Base-by-base conservation (phyloP, 2,329 filamentous ascomycete species). In the Cladophialophora immunda region DNA sequence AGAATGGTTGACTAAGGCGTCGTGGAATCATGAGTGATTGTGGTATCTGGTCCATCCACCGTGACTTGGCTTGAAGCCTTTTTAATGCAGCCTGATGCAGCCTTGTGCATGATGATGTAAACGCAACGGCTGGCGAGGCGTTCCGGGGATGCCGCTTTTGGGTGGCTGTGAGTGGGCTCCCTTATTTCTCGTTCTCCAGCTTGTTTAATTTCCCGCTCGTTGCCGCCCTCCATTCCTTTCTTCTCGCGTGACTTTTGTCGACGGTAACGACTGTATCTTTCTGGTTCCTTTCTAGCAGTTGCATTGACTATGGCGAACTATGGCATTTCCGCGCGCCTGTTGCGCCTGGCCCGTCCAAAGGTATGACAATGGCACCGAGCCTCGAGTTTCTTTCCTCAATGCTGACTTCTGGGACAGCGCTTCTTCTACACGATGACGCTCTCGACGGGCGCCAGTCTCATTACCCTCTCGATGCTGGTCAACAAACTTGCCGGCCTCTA, bases 401-500 rank as follows among this genome's bases (percentile, higher is more conserved):
- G 25, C 45, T 67, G 59, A 59, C 66, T 50, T 22, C 13, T 17
- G 22, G 22, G 29, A 34, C 47, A 97, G 93, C 90, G 88, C 55
- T 94, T 97, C 78, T 87, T 97, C 71, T 92, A 92, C 77, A 83
- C 93, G 75, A 90, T 97, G 83, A 92, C 91, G 76, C 88, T 97
- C 62, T 91, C 92, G 74, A 94, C 92, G 36, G 94, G 92, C 72
- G 90, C 92, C 55, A 92, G 95, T 73, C 86, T 97, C 75, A 93
- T 97, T 74, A 89, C 91, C 4, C 85, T 95, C 68, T 89, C 91
- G 11, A 87, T 97, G 70, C 85, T 96, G 63, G 90, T 97, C 81
- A 97, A 97, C 85, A 97, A 97, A 80, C 87, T 94, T 72, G 94
- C 92, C 58, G 94, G 93, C 65, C 84, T 97, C 72, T 97, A 97